Percentiles rank a stretch among this genome's conserved stretches.
Conservation (phyloP, 2,329 filamentous ascomycete genomes). For the Aspergillus terreus region DNA sequence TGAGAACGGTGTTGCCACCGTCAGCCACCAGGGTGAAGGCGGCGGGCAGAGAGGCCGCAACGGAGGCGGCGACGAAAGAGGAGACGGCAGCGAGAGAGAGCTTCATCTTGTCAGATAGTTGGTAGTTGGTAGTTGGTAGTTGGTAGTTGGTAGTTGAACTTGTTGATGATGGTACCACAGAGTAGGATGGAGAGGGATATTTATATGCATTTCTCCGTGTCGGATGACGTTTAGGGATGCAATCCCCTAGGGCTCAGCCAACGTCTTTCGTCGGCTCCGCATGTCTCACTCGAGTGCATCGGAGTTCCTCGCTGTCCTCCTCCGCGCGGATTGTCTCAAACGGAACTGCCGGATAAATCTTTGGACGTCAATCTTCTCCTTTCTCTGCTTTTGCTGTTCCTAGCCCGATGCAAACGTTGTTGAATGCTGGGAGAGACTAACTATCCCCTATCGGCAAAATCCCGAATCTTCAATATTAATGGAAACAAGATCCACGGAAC, state of each 20-base stretch:
- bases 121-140: neutral
- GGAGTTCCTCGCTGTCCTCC: too few species aligned
- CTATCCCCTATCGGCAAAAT: neutral
- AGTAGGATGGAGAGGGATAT: neutral
- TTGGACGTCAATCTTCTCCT: too few species aligned
- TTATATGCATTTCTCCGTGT: neutral
- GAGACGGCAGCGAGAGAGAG: slow-evolving; percentile 8
- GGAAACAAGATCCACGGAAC: neutral
- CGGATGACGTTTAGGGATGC: too few species aligned
- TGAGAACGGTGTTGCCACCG: slow-evolving; percentile 9
- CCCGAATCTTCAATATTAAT: neutral
- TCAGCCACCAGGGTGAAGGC: slow-evolving; percentile 13
- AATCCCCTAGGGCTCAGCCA: too few species aligned
- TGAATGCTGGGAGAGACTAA: too few species aligned
- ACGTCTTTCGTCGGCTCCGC: too few species aligned
- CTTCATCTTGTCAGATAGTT: slow-evolving; percentile 6
- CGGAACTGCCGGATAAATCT: too few species aligned
- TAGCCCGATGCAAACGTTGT: too few species aligned
- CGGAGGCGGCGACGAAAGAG: slow-evolving; percentile 2
- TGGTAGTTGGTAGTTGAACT: neutral
- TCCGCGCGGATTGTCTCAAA: too few species aligned
- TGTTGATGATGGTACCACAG: neutral
- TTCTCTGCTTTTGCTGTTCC: too few species aligned
- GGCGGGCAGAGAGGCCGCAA: slow-evolving; percentile 7
- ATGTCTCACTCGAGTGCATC: too few species aligned